phyloP scores from a whole-genome alignment of 768 basidiomycete species.

The Agrocybe chaxingu region DNA sequence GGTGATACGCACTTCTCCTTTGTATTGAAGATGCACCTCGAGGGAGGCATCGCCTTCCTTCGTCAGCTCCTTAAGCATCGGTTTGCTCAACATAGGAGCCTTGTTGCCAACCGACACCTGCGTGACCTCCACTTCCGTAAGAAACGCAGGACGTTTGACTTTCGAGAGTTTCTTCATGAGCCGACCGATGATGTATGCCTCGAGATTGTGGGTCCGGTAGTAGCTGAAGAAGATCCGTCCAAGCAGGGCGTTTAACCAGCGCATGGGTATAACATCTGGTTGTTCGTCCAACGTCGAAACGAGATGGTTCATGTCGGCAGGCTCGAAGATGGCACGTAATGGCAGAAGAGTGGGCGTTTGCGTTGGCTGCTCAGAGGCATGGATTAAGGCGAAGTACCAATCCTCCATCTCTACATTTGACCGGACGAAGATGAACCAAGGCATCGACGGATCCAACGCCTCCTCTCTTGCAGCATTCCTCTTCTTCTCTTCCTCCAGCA shows the following conservation, averaged over 20 bases:
- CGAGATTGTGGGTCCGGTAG: slow-evolving; percentile 80
- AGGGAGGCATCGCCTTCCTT: slow-evolving; percentile 90
- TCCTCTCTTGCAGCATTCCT: slow-evolving; percentile 48
- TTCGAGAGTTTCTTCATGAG: slow-evolving; percentile 94
- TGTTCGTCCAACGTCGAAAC: slow-evolving; percentile 86
- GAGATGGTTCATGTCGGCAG: slow-evolving; percentile 78
- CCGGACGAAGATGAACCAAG: slow-evolving; percentile 94
- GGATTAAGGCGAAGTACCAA: slow-evolving; percentile 84
- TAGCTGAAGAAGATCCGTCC: slow-evolving; percentile 92
- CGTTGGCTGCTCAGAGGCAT: slow-evolving; percentile 64
- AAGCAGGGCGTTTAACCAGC: slow-evolving; percentile 94
- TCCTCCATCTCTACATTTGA: slow-evolving; percentile 94
- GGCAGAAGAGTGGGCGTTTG: slow-evolving; percentile 61
- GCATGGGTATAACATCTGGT: slow-evolving; percentile 94
- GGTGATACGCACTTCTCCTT: slow-evolving; percentile 87
- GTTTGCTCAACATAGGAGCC: slow-evolving; percentile 87
- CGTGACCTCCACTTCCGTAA: slow-evolving; percentile 81
- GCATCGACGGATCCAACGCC: slow-evolving; percentile 48
- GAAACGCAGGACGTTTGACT: slow-evolving; percentile 84
- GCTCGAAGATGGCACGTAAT: slow-evolving; percentile 62
- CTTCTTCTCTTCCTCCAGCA: slow-evolving; percentile 35
- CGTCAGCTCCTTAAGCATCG: slow-evolving; percentile 97
- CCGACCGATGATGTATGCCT: slow-evolving; percentile 79
- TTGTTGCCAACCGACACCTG: slow-evolving; percentile 87
- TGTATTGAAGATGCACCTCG: slow-evolving; percentile 81